A percentile compares a stretch with the other conserved stretches of the same genome.
phyloP scores from a whole-genome alignment of 2,329 filamentous ascomycete species.

The Apiospora kogelbergensis region DNA sequence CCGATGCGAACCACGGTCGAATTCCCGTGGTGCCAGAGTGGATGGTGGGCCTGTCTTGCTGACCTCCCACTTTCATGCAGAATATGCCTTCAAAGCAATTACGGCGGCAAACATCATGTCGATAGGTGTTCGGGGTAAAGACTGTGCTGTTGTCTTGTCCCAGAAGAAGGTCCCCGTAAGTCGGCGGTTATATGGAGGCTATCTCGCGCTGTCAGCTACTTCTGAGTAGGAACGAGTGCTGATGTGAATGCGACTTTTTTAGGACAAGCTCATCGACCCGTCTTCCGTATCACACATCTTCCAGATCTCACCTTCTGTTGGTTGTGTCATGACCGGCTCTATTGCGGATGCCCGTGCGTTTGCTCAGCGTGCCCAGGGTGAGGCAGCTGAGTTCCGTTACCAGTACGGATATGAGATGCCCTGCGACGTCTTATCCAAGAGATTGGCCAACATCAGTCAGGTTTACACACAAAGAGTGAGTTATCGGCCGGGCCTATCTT shows the following conservation, averaged over 20 bases:
- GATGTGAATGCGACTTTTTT: constrained; percentile 12
- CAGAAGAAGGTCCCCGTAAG: constrained; percentile 99
- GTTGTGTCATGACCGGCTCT: constrained; percentile 97
- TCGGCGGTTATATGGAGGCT: constrained; percentile 20
- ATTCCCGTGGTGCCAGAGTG: background rate
- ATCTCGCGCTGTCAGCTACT: constrained; percentile 18
- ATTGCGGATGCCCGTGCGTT: constrained; percentile 96
- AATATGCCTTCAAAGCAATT: constrained; percentile 99
- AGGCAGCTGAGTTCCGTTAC: constrained; percentile 97
- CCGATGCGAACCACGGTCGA: background rate
- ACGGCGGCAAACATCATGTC: constrained; percentile 99
- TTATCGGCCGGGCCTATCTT: constrained; percentile 1
- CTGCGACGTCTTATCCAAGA: constrained; percentile 92
- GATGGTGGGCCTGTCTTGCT: constrained; percentile 21
- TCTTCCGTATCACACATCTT: constrained; percentile 97
- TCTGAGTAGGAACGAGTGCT: constrained; percentile 28
- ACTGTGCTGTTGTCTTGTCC: constrained; percentile 94
- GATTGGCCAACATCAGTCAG: constrained; percentile 97
- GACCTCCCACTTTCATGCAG: constrained; percentile 46
- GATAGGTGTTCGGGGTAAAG: constrained; percentile 91
- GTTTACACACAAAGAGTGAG: constrained; percentile 94
- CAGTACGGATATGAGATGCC: constrained; percentile 99
- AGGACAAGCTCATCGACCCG: constrained; percentile 99
- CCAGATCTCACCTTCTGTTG: constrained; percentile 91
- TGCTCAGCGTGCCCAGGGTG: constrained; percentile 87